A percentile compares a stretch with the other conserved stretches of the same genome.
Conservation (phyloP, 2,329 filamentous ascomycete genomes). For the Colletotrichum sojae region DNA sequence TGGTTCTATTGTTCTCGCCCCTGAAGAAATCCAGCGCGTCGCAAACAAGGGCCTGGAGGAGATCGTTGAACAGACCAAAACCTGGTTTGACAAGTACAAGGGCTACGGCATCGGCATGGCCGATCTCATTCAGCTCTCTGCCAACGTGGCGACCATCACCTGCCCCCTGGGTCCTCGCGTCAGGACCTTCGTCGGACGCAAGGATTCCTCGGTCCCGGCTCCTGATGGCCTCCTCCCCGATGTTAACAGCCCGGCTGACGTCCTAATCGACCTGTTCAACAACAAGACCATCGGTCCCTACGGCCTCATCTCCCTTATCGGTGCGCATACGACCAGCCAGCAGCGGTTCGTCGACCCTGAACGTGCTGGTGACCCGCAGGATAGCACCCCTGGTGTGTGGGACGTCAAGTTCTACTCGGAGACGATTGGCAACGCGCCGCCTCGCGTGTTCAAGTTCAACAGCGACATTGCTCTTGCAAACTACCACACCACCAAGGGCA, state of each 20-base stretch:
- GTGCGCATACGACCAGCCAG: slow-evolving; percentile 66
- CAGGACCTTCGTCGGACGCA: slow-evolving; percentile 65
- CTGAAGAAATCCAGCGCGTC: slow-evolving; percentile 52
- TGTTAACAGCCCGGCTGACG: slow-evolving; percentile 57
- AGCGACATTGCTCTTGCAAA: slow-evolving; percentile 60
- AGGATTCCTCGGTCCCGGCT: slow-evolving; percentile 56
- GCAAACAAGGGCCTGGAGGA: slow-evolving; percentile 64
- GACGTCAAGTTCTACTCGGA: slow-evolving; percentile 65
- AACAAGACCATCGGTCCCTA: slow-evolving; percentile 68
- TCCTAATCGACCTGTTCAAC: slow-evolving; percentile 62
- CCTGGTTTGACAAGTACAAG: slow-evolving; percentile 57
- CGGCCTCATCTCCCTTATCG: slow-evolving; percentile 67
- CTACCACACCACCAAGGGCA: slow-evolving; percentile 50
- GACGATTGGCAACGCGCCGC: slow-evolving; percentile 51
- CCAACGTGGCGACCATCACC: slow-evolving; percentile 64
- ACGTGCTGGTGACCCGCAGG: slow-evolving; percentile 61
- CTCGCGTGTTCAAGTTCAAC: slow-evolving; percentile 56
- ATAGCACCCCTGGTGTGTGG: slow-evolving; percentile 67
- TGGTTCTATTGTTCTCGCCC: slow-evolving; percentile 57
- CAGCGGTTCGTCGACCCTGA: slow-evolving; percentile 60
- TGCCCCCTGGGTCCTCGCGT: slow-evolving; percentile 62
- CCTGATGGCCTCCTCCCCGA: slow-evolving; percentile 60
- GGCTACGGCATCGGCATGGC: slow-evolving; percentile 60
- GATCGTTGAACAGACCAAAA: slow-evolving; percentile 56
- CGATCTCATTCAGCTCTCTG: slow-evolving; percentile 68